These are phyloP conservation scores for Aspergillus campestris DNA, from an alignment of 495 filamentous ascomycete genomes.

Conservation along the genomic window DNA sequence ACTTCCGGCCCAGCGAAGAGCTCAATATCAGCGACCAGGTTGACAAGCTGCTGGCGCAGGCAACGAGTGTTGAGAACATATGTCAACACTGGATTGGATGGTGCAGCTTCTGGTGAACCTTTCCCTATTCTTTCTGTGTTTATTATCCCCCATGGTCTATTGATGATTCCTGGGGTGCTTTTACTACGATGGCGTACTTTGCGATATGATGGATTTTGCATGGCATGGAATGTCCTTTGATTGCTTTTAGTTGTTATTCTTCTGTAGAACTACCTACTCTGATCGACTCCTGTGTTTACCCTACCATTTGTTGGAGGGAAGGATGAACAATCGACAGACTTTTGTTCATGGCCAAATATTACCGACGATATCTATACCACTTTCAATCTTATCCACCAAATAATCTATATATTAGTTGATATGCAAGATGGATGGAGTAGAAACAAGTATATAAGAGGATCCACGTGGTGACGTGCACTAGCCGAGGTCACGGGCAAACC, in stretches of 20 bases:
- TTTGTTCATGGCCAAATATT: no score
- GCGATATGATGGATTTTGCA: conserved; percentile 14
- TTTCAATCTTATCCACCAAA: no score
- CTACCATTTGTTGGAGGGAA: no score
- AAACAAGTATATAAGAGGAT: no score
- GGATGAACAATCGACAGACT: no score
- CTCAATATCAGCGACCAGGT: conserved; percentile 83
- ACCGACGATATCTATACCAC: no score
- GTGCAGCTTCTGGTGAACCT: conserved; percentile 79
- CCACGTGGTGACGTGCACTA: background rate
- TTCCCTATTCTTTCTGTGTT: conserved; percentile 7
- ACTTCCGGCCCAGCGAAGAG: conserved; percentile 63
- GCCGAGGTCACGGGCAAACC: conserved; percentile 19
- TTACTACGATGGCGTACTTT: conserved; percentile 10
- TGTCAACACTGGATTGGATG: conserved; percentile 99
- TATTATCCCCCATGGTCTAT: conserved; percentile 1
- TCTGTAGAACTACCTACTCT: background rate
- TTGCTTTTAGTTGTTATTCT: conserved; percentile 1
- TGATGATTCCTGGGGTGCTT: conserved; percentile 1
- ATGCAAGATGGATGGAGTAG: no score
- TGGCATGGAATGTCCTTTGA: conserved; percentile 7
- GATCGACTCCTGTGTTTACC: no score
- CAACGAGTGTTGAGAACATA: conserved; percentile 92
- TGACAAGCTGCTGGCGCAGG: conserved; percentile 86
- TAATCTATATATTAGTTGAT: no score